These are phyloP conservation scores for Aureobasidium sp. DNA, from an alignment of 2,329 filamentous ascomycete species.

Conservation along the genomic window DNA sequence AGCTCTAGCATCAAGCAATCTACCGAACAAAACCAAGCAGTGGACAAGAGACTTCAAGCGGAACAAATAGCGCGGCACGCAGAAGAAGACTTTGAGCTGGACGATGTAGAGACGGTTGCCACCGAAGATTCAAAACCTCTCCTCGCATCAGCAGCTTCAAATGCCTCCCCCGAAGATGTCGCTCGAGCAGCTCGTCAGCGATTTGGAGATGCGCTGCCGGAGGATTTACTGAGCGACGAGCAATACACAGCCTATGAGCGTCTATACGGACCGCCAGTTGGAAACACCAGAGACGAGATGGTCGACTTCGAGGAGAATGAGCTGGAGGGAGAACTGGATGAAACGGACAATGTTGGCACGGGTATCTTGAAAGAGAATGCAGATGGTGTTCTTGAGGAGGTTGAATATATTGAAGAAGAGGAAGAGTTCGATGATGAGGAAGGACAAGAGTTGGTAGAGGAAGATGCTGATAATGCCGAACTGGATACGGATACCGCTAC, in stretches of 20 bases:
- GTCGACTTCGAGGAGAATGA: conserved; percentile 22
- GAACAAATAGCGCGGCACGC: not conserved
- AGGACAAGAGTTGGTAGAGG: conserved; percentile 19
- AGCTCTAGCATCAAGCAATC: not conserved
- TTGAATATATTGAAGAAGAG: conserved; percentile 41
- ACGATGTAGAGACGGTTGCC: not conserved
- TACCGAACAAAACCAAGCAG: not conserved
- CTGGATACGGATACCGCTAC: not conserved
- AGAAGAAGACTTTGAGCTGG: conserved; percentile 6
- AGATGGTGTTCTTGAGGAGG: conserved; percentile 54
- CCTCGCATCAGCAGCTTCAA: not conserved
- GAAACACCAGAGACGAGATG: conserved; percentile 51
- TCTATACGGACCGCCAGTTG: conserved; percentile 68
- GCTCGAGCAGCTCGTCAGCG: conserved; percentile 64
- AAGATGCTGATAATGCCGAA: conserved; percentile 21
- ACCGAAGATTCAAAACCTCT: conserved; percentile 29
- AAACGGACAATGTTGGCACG: conserved; percentile 40
- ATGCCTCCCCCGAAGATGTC: conserved; percentile 42
- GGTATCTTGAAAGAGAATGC: conserved; percentile 49
- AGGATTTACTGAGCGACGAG: conserved; percentile 57
- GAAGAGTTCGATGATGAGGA: conserved; percentile 40
- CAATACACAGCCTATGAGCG: conserved; percentile 71
- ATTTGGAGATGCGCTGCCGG: conserved; percentile 70
- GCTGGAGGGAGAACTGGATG: conserved; percentile 30
- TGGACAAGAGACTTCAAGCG: not conserved